Evolutionary conservation across 2,329 filamentous ascomycete species (phyloP).

Genomic region (Arthroderma sp.): DNA sequence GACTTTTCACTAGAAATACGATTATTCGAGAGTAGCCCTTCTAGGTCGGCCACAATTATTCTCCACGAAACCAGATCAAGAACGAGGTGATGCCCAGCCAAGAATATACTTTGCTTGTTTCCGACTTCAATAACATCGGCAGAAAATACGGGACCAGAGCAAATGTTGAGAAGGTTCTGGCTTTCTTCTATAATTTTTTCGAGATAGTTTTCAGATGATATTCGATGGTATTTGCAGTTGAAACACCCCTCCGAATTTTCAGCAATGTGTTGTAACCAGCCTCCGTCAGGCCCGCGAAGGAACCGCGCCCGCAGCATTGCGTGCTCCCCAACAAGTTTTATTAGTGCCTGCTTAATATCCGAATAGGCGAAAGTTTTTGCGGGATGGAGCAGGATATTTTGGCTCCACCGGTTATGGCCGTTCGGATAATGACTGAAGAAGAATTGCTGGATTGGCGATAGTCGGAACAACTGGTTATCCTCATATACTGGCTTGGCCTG

Average conservation of each 20-base stretch:
- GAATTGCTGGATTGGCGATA: neutral
- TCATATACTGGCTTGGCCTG: neutral
- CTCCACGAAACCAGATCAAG: slow-evolving; percentile 14
- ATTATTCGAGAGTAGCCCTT: slow-evolving; percentile 8
- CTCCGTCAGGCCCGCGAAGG: neutral
- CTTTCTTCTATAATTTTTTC: slow-evolving; percentile 12
- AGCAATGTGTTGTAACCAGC: neutral
- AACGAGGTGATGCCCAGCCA: slow-evolving; percentile 10
- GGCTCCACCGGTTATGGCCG: slow-evolving; percentile 6
- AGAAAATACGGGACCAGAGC: slow-evolving; percentile 12
- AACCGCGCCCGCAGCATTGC: slow-evolving; percentile 1
- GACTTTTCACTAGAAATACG: too few species aligned
- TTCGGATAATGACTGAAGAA: slow-evolving; percentile 4
- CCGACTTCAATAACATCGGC: slow-evolving; percentile 2
- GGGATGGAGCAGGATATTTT: neutral
- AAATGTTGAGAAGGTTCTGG: slow-evolving; percentile 21
- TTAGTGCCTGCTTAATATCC: neutral
- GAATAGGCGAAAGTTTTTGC: too few species aligned
- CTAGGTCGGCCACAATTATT: slow-evolving; percentile 8
- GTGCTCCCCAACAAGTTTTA: neutral
- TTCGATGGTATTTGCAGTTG: neutral
- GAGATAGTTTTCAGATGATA: neutral
- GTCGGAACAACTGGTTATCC: neutral
- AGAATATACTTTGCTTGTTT: neutral
- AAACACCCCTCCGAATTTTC: neutral